Conservation (phyloP, 108 stramenopile genomes). For the Parietichytrium sp. region DNA sequence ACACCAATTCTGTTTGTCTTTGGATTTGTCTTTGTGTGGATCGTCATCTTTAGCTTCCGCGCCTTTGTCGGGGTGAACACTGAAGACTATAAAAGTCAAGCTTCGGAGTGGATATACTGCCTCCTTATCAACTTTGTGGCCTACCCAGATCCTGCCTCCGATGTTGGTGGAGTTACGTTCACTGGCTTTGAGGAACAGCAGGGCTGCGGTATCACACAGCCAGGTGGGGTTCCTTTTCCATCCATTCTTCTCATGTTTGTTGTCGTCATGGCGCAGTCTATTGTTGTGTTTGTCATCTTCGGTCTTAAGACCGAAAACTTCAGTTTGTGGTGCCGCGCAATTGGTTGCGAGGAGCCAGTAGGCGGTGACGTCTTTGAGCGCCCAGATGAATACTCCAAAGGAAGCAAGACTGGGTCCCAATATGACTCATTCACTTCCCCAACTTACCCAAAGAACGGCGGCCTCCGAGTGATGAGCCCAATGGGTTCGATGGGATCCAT, state of each 20-base stretch:
- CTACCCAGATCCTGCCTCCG: not conserved
- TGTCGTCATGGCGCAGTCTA: constrained; percentile 15
- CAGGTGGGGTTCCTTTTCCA: not conserved
- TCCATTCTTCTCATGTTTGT: not conserved
- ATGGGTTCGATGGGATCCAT: too few relatives aligned
- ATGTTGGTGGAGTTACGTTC: not conserved
- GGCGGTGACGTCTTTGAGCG: too few relatives aligned
- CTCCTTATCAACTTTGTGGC: not conserved
- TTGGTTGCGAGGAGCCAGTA: too few relatives aligned
- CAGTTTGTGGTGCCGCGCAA: constrained; percentile 14
- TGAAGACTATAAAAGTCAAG: not conserved
- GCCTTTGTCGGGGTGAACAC: not conserved
- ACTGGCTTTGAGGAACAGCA: not conserved
- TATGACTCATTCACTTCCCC: too few relatives aligned
- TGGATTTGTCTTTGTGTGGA: constrained; percentile 16
- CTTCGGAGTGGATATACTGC: not conserved
- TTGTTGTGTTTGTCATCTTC: constrained; percentile 11
- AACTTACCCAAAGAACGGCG: too few relatives aligned
- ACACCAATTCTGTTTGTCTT: constrained; percentile 23
- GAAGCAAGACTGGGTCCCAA: too few relatives aligned
- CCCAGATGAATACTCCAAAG: too few relatives aligned
- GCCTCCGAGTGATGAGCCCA: too few relatives aligned
- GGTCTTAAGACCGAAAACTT: not conserved
- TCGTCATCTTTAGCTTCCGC: constrained; percentile 9
- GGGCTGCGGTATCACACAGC: not conserved